phyloP scores from a whole-genome alignment of 129 eudicot species.

The Escallonia rubra region DNA sequence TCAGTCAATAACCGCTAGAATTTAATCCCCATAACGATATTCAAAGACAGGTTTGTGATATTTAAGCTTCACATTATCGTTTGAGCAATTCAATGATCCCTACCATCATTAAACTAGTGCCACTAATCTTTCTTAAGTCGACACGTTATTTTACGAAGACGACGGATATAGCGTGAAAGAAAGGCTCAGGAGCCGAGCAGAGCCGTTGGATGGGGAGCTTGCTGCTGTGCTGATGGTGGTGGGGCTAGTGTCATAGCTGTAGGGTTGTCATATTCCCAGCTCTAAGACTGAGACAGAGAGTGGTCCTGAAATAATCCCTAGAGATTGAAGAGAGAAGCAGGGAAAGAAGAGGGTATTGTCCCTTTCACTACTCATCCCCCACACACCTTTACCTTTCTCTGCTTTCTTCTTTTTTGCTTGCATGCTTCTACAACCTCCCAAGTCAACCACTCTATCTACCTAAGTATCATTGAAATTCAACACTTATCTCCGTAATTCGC shows the following conservation, averaged over 20 bases:
- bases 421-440: no score
- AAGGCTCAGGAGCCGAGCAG: conserved; percentile 2
- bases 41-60: no score
- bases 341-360: conserved; percentile 12
- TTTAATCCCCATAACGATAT: no score
- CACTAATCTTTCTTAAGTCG: no score
- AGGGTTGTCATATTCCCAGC: conserved; percentile 20
- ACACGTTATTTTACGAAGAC: background rate
- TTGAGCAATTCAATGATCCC: no score
- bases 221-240: background rate
- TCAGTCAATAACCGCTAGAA: no score
- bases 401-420: background rate
- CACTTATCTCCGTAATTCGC: no score
- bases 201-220: no score
- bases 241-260: conserved; percentile 17
- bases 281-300: conserved; percentile 12
- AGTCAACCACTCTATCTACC: no score
- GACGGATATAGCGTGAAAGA: background rate
- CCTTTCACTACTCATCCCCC: conserved; percentile 20
- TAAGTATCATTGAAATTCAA: no score
- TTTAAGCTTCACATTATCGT: no score
- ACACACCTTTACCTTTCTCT: conserved; percentile 2
- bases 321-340: conserved; percentile 2
- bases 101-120: no score
- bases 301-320: conserved; percentile 30